Evolutionary conservation across 345 rosid genomes (phyloP), one percentile per base, ranked within the genome.

Genomic region (Syzygium oleosum): DNA sequence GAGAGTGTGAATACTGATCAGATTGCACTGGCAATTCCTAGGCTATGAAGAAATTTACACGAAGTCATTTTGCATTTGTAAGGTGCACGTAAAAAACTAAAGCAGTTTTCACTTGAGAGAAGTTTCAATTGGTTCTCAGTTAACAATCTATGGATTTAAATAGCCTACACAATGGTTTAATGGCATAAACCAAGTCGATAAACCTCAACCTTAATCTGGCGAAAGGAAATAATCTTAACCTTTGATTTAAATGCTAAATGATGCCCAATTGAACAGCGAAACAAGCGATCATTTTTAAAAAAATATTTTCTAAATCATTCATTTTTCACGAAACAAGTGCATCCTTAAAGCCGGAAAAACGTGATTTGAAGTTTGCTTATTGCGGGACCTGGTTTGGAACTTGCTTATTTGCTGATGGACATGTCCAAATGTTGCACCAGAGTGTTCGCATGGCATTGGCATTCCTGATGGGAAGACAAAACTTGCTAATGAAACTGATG

Each of bases 251-350:
- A 34, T 68, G 80, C 49, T 17, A 34, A 73, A 34, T 73, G 80
- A 73, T 0, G 38, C 46, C 46, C 22, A 3, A 34, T 17, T 61
- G 73, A 61, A 61, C 8, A 61, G 1, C 4, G 0, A 61, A 61
- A 61, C 9, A n/a, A 61, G 34, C 0, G 2, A n/a, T n/a, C 3
- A 27, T 61, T 61, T 61, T n/a, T 6, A n/a, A n/a, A 0, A 61
- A 61, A n/a, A 61, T n/a, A 0, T 13, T 27, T n/a, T 61, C 6
- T 12, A 59, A 27, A 59, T 61, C 34, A n/a, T 61, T 61, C 4
- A 12, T 61, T 61, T 59, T 2, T 59, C 12, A 4, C 1, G 0
- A 61, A 59, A 61, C 0, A 61, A 13, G 5, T 0, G 4, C 31
- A 61, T 2, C 53, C 14, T 59, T 61, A 27, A 61, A 61, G 68